Evolutionary conservation across 495 filamentous ascomycete genomes (phyloP).

Genomic region (Penicillium taxi): DNA sequence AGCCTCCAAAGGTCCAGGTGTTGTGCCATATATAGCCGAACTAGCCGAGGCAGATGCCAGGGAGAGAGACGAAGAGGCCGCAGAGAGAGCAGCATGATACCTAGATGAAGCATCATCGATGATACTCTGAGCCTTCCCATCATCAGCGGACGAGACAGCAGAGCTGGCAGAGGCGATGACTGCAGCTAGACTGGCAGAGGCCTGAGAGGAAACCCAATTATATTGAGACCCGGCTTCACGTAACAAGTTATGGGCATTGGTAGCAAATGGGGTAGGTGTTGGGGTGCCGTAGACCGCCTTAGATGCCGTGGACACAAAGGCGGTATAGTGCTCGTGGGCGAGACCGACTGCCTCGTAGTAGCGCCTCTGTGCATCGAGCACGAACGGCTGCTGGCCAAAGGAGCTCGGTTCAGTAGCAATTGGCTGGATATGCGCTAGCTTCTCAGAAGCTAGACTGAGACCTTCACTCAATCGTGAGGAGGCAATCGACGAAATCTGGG

Average conservation of each 20-base stretch:
- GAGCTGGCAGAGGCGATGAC: slow-evolving; percentile 41
- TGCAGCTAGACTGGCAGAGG: slow-evolving; percentile 40
- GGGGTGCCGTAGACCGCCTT: slow-evolving; percentile 46
- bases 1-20: slow-evolving; percentile 37
- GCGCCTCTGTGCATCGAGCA: slow-evolving; percentile 56
- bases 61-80: slow-evolving; percentile 38
- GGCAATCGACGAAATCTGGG: slow-evolving; percentile 56
- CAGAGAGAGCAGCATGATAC: slow-evolving; percentile 42
- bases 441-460: slow-evolving; percentile 54
- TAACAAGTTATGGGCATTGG: slow-evolving; percentile 29
- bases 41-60: slow-evolving; percentile 49
- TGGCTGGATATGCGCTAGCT: slow-evolving; percentile 52
- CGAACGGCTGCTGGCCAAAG: slow-evolving; percentile 43
- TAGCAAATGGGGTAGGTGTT: slow-evolving; percentile 31
- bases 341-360: slow-evolving; percentile 73
- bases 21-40: slow-evolving; percentile 35
- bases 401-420: slow-evolving; percentile 51
- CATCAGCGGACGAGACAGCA: slow-evolving; percentile 33
- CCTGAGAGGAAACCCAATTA: slow-evolving; percentile 36
- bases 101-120: slow-evolving; percentile 41
- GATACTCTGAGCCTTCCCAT: slow-evolving; percentile 32
- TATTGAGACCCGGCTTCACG: slow-evolving; percentile 43
- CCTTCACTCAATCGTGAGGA: slow-evolving; percentile 57
- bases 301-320: slow-evolving; percentile 62
- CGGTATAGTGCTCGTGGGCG: slow-evolving; percentile 68